Conservation (phyloP, 2,329 filamentous ascomycete genomes). For the Ceratocystiopsis sp. region DNA sequence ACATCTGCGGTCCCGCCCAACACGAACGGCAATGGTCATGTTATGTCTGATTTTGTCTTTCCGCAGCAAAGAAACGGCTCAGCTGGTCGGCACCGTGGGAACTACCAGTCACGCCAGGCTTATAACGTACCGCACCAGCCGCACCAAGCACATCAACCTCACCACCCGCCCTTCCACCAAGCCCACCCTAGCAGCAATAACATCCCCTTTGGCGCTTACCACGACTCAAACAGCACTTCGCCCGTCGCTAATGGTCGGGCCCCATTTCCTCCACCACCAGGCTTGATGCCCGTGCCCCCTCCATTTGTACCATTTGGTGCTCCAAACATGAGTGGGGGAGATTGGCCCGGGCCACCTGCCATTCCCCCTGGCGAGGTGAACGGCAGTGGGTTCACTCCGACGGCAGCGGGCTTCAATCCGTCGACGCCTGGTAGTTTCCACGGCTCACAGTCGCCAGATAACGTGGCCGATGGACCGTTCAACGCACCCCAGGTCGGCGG, state of each 20-base stretch:
- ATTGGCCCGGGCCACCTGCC: slow-evolving; percentile 6
- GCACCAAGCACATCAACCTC: not conserved
- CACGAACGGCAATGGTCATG: slow-evolving; percentile 2
- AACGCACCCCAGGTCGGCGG: not conserved
- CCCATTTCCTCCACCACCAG: slow-evolving; percentile 18
- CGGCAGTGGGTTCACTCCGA: slow-evolving; percentile 3
- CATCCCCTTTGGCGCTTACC: slow-evolving; percentile 37
- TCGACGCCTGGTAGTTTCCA: slow-evolving; percentile 45
- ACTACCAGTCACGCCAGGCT: not conserved
- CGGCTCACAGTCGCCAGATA: slow-evolving; percentile 29
- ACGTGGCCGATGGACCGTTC: not conserved
- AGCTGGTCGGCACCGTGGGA: not conserved
- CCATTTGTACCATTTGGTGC: slow-evolving; percentile 1
- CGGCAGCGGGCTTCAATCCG: slow-evolving; percentile 28
- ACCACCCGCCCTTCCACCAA: slow-evolving; percentile 23
- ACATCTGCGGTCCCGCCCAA: not conserved
- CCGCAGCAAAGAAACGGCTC: not conserved
- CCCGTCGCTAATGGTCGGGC: slow-evolving; percentile 26
- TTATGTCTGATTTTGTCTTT: slow-evolving; percentile 2
- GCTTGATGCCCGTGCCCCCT: slow-evolving; percentile 13
- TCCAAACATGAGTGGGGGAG: slow-evolving; percentile 3
- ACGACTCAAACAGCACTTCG: slow-evolving; percentile 39
- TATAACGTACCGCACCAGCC: not conserved
- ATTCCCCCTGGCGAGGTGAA: slow-evolving; percentile 1
- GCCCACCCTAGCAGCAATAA: slow-evolving; percentile 35